These are phyloP conservation scores for Lipomyces yamadae DNA, from an alignment of 805 yeast genomes.

Conservation along the genomic window DNA sequence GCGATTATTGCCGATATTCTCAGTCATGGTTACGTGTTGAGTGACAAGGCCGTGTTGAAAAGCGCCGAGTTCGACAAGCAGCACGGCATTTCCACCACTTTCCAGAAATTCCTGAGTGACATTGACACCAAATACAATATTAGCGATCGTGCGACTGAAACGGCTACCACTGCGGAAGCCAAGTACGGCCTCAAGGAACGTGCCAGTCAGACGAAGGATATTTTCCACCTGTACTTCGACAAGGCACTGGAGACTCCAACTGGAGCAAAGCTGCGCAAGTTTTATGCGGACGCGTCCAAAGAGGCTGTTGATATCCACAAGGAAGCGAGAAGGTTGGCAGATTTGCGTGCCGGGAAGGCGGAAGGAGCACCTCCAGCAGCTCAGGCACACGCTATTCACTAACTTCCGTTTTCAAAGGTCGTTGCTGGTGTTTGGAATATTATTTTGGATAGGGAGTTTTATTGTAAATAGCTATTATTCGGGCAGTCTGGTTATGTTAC, in stretches of 20 bases:
- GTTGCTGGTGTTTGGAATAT: too few species aligned
- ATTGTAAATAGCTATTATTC: too few species aligned
- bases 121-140: slow-evolving; percentile 45
- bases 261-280: slow-evolving; percentile 65
- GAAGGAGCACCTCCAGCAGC: background rate
- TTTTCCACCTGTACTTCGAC: slow-evolving; percentile 42
- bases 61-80: slow-evolving; percentile 68
- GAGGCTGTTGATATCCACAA: slow-evolving; percentile 69
- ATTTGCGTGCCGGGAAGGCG: slow-evolving; percentile 52
- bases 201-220: slow-evolving; percentile 43
- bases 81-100: slow-evolving; percentile 63
- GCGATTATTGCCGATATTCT: slow-evolving; percentile 77
- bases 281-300: slow-evolving; percentile 59
- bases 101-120: slow-evolving; percentile 58
- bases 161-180: slow-evolving; percentile 44
- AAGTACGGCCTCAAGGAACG: slow-evolving; percentile 51
- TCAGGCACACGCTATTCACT: slow-evolving; percentile 2
- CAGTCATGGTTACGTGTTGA: slow-evolving; percentile 70
- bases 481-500: too few species aligned
- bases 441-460: too few species aligned
- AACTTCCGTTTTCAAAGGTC: too few species aligned
- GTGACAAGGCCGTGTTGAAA: slow-evolving; percentile 63
- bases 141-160: slow-evolving; percentile 31
- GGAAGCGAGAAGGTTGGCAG: slow-evolving; percentile 75
- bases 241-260: slow-evolving; percentile 47